Evolutionary conservation across 768 basidiomycete species (phyloP).

Genomic region (Tylopilus plumbeoviolaceoides): DNA sequence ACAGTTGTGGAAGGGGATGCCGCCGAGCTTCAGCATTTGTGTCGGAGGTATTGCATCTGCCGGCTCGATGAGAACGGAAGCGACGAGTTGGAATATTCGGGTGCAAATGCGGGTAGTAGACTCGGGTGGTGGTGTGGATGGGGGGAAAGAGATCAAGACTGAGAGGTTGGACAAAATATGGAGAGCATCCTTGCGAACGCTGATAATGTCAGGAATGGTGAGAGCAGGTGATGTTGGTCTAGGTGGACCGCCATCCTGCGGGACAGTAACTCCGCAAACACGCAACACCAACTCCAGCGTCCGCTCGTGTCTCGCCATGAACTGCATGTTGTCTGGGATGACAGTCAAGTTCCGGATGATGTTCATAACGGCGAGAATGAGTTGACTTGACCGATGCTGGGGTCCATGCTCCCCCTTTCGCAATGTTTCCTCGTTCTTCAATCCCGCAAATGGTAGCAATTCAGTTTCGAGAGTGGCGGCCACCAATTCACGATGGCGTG

Average conservation of each 20-base stretch:
- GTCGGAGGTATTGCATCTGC: conserved; percentile 62
- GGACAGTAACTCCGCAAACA: conserved; percentile 50
- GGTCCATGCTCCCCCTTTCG: conserved; percentile 52
- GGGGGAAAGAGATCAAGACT: conserved; percentile 45
- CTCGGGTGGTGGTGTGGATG: conserved; percentile 36
- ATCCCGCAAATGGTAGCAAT: conserved; percentile 54
- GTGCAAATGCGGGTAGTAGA: conserved; percentile 46
- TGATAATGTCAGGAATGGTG: conserved; percentile 67
- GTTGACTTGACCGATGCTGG: conserved; percentile 57
- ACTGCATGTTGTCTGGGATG: conserved; percentile 63
- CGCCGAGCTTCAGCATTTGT: conserved; percentile 51
- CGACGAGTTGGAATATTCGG: conserved; percentile 60
- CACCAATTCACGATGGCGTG: conserved; percentile 65
- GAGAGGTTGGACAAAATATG: conserved; percentile 65
- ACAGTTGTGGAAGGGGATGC: conserved; percentile 37
- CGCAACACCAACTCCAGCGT: conserved; percentile 66
- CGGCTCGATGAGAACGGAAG: conserved; percentile 74
- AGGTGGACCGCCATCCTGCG: conserved; percentile 29
- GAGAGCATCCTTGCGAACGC: conserved; percentile 73
- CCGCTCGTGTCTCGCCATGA: conserved; percentile 61
- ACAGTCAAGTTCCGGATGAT: conserved; percentile 86
- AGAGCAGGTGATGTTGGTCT: conserved; percentile 54
- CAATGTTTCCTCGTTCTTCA: conserved; percentile 43
- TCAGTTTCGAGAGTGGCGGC: conserved; percentile 55
- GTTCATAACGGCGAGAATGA: conserved; percentile 67